phyloP scores from a whole-genome alignment of 352 stramenopile genomes.

The Pythium aquatile region DNA sequence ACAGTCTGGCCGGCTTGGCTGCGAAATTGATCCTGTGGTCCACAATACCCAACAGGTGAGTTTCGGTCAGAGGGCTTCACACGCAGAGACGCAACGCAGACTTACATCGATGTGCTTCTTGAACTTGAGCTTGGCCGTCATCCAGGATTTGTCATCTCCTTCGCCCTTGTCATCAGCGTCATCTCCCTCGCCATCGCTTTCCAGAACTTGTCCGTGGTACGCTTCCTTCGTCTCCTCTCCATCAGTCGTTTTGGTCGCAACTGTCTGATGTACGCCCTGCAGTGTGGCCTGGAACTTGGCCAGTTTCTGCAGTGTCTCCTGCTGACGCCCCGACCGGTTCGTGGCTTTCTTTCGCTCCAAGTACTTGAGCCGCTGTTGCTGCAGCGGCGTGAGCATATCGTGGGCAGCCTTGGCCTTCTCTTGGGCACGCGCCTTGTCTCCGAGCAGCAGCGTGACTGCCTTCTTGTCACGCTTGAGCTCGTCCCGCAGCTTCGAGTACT shows the following conservation, averaged over 20 bases:
- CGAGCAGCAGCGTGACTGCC: slow-evolving; percentile 51
- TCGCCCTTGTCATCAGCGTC: slow-evolving; percentile 35
- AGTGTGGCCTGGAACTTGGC: slow-evolving; percentile 62
- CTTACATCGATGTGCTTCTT: slow-evolving; percentile 88
- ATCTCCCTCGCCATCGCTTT: slow-evolving; percentile 33
- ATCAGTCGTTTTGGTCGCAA: neutral
- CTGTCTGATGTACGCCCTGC: slow-evolving; percentile 28
- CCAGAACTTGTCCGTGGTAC: slow-evolving; percentile 73
- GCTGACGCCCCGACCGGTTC: slow-evolving; percentile 50
- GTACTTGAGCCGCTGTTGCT: slow-evolving; percentile 75
- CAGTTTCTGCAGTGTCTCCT: slow-evolving; percentile 70
- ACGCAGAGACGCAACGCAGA: neutral
- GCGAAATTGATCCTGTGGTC: slow-evolving; percentile 66
- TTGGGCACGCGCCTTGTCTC: slow-evolving; percentile 54
- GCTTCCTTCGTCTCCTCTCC: slow-evolving; percentile 23
- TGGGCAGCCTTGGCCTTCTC: slow-evolving; percentile 53
- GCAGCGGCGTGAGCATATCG: slow-evolving; percentile 74
- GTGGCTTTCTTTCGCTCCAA: slow-evolving; percentile 58
- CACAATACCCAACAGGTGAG: too few relatives aligned
- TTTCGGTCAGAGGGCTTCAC: too few relatives aligned
- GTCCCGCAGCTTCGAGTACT: slow-evolving; percentile 67
- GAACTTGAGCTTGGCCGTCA: slow-evolving; percentile 87
- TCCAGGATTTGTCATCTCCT: slow-evolving; percentile 67
- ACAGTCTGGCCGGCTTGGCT: slow-evolving; percentile 45
- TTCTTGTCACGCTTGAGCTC: slow-evolving; percentile 68